phyloP scores from a whole-genome alignment of 176 grass and related monocot species.

The Hsuehochloa calcarea region DNA sequence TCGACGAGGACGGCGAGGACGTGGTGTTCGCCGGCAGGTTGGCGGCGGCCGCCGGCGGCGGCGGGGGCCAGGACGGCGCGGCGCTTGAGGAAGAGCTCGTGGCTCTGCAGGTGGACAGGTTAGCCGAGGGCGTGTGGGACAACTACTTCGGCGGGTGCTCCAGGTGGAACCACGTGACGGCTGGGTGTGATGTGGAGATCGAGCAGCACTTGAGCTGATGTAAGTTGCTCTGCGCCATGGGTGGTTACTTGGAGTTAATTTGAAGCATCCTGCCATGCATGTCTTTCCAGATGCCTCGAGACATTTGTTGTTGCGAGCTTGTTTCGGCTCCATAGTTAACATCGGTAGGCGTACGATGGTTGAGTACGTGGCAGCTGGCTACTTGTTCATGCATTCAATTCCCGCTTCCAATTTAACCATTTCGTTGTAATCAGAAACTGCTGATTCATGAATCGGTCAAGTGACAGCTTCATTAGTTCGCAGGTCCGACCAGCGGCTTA shows the following conservation, averaged over 20 bases:
- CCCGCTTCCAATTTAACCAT: neutral
- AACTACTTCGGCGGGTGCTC: constrained; percentile 58
- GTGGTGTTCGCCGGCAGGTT: constrained; percentile 53
- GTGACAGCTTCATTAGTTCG: neutral
- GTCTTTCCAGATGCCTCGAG: neutral
- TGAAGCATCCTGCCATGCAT: neutral
- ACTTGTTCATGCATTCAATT: neutral
- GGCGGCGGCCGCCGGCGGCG: neutral
- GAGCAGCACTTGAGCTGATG: neutral
- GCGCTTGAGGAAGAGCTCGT: constrained; percentile 44
- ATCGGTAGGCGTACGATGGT: neutral
- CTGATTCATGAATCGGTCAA: neutral
- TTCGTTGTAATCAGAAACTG: no score
- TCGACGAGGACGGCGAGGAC: constrained; percentile 43
- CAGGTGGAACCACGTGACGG: constrained; percentile 41
- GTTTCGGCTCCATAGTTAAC: neutral
- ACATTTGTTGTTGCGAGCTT: neutral
- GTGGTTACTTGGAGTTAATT: neutral
- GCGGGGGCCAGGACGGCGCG: neutral
- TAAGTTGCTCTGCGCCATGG: neutral
- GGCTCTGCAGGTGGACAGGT: constrained; percentile 40
- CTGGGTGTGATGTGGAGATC: neutral
- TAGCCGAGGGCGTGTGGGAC: constrained; percentile 53
- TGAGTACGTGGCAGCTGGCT: neutral
- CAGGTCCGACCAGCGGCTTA: no score